Conservation (phyloP, 108 stramenopile genomes). For the Discostella pseudostelligera region DNA sequence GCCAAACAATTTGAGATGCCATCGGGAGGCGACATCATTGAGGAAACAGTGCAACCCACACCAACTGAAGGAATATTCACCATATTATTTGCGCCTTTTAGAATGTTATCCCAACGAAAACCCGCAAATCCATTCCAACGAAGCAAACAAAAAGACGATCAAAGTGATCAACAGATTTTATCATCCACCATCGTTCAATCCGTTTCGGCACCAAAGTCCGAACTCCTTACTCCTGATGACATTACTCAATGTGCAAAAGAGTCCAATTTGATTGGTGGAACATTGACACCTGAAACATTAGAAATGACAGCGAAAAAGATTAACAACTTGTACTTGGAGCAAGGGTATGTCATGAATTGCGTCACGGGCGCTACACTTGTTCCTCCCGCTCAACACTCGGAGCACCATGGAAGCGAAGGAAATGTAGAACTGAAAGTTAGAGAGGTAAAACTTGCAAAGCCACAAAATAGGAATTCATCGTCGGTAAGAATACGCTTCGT, state of each 20-base stretch:
- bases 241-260: constrained; percentile 59
- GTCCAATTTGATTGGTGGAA: constrained; percentile 63
- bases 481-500: constrained; percentile 65
- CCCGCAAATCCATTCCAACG: constrained; percentile 17
- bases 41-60: not conserved
- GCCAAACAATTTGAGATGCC: not conserved
- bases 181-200: constrained; percentile 31
- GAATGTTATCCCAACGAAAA: not conserved
- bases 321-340: constrained; percentile 67
- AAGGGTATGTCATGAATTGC: constrained; percentile 75
- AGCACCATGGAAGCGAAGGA: constrained; percentile 42
- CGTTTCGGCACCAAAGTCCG: constrained; percentile 58
- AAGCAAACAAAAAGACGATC: not conserved
- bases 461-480: constrained; percentile 5
- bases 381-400: constrained; percentile 46
- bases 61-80: constrained; percentile 9
- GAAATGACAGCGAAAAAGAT: constrained; percentile 56
- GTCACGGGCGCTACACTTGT: constrained; percentile 72
- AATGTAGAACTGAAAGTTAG: constrained; percentile 45
- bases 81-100: constrained; percentile 11
- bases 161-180: constrained; percentile 19
- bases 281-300: constrained; percentile 59
- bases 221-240: constrained; percentile 64
- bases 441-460: constrained; percentile 42
- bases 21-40: not conserved